Base-by-base conservation (phyloP, 1,139 yeast genomes). In the Suhomyces panamericanus region DNA sequence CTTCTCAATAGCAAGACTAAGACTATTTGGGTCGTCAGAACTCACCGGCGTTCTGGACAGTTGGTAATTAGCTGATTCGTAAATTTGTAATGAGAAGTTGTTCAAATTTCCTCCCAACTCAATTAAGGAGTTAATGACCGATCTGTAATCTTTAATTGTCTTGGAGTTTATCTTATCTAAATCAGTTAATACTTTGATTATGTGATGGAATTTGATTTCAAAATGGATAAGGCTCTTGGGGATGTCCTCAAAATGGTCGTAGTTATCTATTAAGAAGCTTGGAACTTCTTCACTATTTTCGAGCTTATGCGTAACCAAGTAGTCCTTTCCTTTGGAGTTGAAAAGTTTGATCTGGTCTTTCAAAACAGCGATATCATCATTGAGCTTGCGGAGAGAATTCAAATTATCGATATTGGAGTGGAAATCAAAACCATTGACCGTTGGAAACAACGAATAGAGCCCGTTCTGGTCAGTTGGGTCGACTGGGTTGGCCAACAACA, bases 91-190 rank as follows among this genome's bases (percentile, higher is more conserved):
- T 3, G 78, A 72, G 52, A 73, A 75, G 52, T 75, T 73, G 53
- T 75, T 75, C 47, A 75, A 63, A 50, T 74, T 74, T 2, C 78
- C 78, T 6, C 80, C 80, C 42, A 75, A 59, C 48, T 73, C 77
- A 28, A 75, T 68, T 43, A 74, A 59, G 2, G 58, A 63, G 38
- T 57, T 59, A 17, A 70, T 63, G 24, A 66, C 56, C 16, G 53
- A 55, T 49, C 60, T 70, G 56, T 59, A 66, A 50, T 59, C 60
- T 48, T 63, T 69, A 43, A 63, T 60, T 28, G 64, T 62, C 45
- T 62, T 62, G 15, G 62, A 49, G 57, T 70, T 72, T 26, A 70
- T 47, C 48, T 68, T 70, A 43, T 68, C 67, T 31, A 73, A 53
- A 34, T 69, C 72, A 17, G 55, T 50, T 32, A 73, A 56, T 4